Evolutionary conservation across 208 protist species (phyloP).

Genomic region (Trichomonas vaginalis): DNA sequence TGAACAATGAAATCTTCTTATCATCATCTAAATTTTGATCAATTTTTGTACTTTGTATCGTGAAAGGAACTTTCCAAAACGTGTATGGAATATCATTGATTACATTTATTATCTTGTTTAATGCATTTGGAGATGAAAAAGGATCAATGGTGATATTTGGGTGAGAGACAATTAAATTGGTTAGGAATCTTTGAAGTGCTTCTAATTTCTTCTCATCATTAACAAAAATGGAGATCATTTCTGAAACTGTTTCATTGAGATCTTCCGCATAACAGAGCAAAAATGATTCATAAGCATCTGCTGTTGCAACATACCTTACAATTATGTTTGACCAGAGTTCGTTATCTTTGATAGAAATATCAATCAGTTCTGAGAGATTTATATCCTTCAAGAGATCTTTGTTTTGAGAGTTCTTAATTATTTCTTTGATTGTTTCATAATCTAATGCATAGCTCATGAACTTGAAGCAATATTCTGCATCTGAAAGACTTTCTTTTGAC

Average conservation of each 20-base stretch:
- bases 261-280: background rate
- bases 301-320: background rate
- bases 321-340: background rate
- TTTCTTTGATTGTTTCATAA: background rate
- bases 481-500: background rate
- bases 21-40: too few relatives aligned
- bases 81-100: too few relatives aligned
- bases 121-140: background rate
- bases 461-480: background rate
- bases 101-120: too few relatives aligned
- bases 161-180: background rate
- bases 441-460: background rate
- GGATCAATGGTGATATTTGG: background rate
- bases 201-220: background rate
- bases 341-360: background rate
- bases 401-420: background rate
- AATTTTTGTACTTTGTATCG: too few relatives aligned
- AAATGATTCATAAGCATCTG: background rate
- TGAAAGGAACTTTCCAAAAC: too few relatives aligned
- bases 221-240: background rate
- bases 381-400: background rate
- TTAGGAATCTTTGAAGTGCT: background rate
- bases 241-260: background rate
- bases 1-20: too few relatives aligned
- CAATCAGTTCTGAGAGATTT: background rate